Percentiles rank a stretch among this genome's conserved stretches.
phyloP scores from a whole-genome alignment of 176 grass and related monocot species.

The Coix lacrymajobi region DNA sequence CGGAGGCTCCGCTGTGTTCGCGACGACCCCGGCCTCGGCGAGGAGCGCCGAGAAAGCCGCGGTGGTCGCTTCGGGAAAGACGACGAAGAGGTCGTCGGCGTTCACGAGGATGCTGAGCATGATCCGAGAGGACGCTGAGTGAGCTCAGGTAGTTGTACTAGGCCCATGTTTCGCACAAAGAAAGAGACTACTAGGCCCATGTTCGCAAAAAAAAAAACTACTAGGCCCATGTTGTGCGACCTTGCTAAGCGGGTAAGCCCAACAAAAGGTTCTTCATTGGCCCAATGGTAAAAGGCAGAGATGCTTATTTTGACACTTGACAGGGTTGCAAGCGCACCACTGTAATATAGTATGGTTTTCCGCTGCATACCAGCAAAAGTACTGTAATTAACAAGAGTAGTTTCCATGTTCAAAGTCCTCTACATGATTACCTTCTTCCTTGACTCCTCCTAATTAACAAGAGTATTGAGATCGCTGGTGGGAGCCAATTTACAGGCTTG shows the following conservation, averaged over 20 bases:
- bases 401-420: not conserved
- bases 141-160: too few species aligned
- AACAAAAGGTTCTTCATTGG: too few species aligned
- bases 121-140: not conserved
- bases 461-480: too few species aligned
- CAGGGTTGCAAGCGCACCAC: not conserved
- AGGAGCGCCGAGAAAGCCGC: not conserved
- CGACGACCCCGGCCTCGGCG: not conserved
- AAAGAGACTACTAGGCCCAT: too few species aligned
- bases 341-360: not conserved
- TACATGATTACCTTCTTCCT: not conserved
- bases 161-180: too few species aligned
- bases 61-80: not conserved
- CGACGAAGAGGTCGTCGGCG: not conserved
- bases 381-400: not conserved
- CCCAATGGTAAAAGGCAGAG: not conserved
- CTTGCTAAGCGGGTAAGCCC: too few species aligned
- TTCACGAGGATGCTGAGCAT: slow-evolving; percentile 3
- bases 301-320: not conserved
- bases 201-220: too few species aligned
- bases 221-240: too few species aligned
- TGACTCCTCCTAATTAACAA: not conserved
- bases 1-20: not conserved
- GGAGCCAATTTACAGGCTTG: too few species aligned
- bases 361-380: not conserved